Percentiles rank a stretch among this genome's conserved stretches.
These are phyloP conservation scores for Leptodermis oblonga DNA, from an alignment of 257 asterid species.

Conservation along the genomic window DNA sequence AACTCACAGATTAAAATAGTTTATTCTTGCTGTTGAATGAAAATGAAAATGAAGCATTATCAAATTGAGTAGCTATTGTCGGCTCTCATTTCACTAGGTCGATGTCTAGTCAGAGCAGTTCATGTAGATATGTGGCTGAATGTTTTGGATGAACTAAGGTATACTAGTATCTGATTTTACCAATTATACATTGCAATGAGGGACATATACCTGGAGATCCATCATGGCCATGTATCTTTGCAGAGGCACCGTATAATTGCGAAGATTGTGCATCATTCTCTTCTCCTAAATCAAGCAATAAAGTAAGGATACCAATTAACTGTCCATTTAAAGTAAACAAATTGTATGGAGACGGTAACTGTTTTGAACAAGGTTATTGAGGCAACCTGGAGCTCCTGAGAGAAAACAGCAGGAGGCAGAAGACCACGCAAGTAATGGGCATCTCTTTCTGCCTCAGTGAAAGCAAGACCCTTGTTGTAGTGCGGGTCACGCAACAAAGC, in stretches of 20 bases:
- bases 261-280: conserved; percentile 65
- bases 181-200: neutral
- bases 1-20: neutral
- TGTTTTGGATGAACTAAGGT: neutral
- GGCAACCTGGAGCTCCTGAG: conserved; percentile 86
- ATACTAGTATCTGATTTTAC: neutral
- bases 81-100: neutral
- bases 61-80: neutral
- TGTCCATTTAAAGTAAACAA: neutral
- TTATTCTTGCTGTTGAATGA: neutral
- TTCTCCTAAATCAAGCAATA: conserved; percentile 45
- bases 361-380: conserved; percentile 1
- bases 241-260: conserved; percentile 69
- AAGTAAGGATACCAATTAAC: neutral
- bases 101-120: neutral
- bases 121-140: neutral
- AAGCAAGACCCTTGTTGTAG: conserved; percentile 88
- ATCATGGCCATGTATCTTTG: conserved; percentile 92
- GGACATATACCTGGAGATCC: conserved; percentile 80
- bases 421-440: conserved; percentile 88
- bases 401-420: conserved; percentile 62
- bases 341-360: neutral
- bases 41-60: neutral
- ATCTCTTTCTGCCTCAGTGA: conserved; percentile 77
- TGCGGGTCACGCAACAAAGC: conserved; percentile 81